Evolutionary conservation across 2,329 filamentous ascomycete species (phyloP).

Genomic region (Aschersonia sp.): DNA sequence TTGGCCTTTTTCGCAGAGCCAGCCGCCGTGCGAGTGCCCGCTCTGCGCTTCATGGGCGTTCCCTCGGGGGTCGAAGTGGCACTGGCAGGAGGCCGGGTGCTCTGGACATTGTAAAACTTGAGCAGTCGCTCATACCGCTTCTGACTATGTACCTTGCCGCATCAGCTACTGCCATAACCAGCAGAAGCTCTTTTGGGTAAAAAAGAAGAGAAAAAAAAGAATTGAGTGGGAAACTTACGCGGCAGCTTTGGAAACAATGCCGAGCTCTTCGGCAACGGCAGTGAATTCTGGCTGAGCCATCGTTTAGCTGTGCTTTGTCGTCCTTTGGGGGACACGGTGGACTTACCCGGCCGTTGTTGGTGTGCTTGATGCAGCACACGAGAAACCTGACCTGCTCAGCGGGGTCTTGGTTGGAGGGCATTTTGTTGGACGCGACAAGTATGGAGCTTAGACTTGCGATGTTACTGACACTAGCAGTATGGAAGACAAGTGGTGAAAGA

Average conservation of each 20-base stretch:
- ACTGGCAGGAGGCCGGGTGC: constrained; percentile 5
- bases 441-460: too few species aligned
- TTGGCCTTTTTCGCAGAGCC: constrained; percentile 13
- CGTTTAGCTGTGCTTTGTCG: background rate
- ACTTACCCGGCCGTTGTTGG: constrained; percentile 43
- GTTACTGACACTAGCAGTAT: too few species aligned
- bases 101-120: constrained; percentile 37
- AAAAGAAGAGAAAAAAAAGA: background rate
- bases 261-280: constrained; percentile 47
- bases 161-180: background rate
- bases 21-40: constrained; percentile 9
- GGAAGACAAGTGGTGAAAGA: background rate
- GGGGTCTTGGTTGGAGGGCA: constrained; percentile 21
- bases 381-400: constrained; percentile 50
- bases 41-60: constrained; percentile 16
- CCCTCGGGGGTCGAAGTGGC: constrained; percentile 3
- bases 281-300: constrained; percentile 44
- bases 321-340: too few species aligned
- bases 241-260: constrained; percentile 49
- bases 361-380: constrained; percentile 48
- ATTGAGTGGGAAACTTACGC: constrained; percentile 39
- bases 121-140: constrained; percentile 55
- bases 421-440: constrained; percentile 3
- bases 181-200: background rate
- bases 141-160: constrained; percentile 26